phyloP scores from a whole-genome alignment of 2,329 filamentous ascomycete species.

The Triangularia setosa region DNA sequence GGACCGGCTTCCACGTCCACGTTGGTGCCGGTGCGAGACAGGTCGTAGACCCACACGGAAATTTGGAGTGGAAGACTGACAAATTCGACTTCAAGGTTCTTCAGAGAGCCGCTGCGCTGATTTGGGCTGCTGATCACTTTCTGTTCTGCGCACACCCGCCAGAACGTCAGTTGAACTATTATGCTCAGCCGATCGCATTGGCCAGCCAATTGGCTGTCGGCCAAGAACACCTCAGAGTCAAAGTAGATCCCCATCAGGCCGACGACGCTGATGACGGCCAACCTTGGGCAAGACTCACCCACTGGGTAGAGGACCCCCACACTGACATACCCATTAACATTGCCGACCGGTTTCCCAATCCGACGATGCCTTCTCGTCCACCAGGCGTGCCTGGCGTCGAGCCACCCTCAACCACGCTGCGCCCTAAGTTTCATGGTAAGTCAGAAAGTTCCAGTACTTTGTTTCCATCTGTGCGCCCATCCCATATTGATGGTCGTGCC shows the following conservation, averaged over 20 bases:
- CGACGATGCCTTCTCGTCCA: neutral
- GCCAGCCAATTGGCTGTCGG: conserved; percentile 26
- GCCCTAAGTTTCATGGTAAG: neutral
- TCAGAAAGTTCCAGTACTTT: neutral
- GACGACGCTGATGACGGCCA: no score
- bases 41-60: neutral
- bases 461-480: neutral
- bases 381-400: neutral
- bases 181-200: conserved; percentile 26
- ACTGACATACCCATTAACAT: no score
- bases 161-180: conserved; percentile 17
- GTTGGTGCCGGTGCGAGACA: conserved; percentile 5
- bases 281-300: no score
- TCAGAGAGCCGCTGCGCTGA: conserved; percentile 17
- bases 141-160: conserved; percentile 16
- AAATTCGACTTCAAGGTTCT: neutral
- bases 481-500: neutral
- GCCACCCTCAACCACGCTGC: neutral
- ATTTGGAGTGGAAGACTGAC: neutral
- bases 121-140: conserved; percentile 20
- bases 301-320: no score
- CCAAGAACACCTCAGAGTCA: neutral
- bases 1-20: conserved; percentile 15
- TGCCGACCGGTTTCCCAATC: neutral
- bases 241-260: no score